Evolutionary conservation across 495 filamentous ascomycete genomes (phyloP).

Genomic region (Podospora didyma): DNA sequence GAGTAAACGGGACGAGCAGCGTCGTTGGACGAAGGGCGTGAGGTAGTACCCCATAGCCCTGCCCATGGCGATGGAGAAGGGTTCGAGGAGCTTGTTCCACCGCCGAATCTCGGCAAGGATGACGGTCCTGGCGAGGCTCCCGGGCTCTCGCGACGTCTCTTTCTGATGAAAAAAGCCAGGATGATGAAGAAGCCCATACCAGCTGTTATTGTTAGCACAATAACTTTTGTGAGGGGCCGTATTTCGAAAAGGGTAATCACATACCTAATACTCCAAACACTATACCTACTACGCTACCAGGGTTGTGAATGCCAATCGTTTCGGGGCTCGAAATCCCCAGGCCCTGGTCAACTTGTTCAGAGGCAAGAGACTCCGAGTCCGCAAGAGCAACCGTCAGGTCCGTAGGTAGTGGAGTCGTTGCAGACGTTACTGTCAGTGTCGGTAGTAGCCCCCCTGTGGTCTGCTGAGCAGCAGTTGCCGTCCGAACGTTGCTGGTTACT

Average conservation of each 20-base stretch:
- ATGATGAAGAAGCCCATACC: constrained; percentile 11
- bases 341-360: not conserved
- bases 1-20: not conserved
- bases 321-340: not conserved
- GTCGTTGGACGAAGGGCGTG: not conserved
- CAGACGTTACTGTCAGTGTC: not conserved
- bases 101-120: not conserved
- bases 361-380: not conserved
- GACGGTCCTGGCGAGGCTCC: not conserved
- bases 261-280: not conserved
- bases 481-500: not conserved
- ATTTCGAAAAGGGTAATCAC: not conserved
- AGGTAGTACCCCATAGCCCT: not conserved
- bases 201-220: constrained; percentile 10
- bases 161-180: constrained; percentile 14
- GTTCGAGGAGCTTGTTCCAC: not conserved
- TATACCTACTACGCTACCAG: not conserved
- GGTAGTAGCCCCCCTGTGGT: not conserved
- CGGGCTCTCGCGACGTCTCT: constrained; percentile 9
- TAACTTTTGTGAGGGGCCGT: too few relatives aligned
- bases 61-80: not conserved
- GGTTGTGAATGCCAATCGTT: not conserved
- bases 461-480: not conserved
- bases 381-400: not conserved
- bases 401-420: not conserved